Conservation (phyloP, 805 yeast genomes). For the Nematodospora valgi region DNA sequence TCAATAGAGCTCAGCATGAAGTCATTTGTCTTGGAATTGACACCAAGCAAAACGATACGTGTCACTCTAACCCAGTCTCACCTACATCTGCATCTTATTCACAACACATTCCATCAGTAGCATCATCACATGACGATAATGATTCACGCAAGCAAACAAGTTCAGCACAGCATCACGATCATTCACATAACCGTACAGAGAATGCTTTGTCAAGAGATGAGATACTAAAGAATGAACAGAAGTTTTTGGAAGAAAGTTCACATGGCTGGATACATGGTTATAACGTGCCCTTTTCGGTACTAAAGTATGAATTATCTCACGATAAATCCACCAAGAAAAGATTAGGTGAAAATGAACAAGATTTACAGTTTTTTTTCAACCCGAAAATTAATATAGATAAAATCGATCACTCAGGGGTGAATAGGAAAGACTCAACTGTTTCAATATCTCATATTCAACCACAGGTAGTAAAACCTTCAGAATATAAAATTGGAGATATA, state of each 20-base stretch:
- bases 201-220: background rate
- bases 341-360: constrained; percentile 9
- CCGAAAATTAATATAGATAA: constrained; percentile 24
- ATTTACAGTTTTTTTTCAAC: constrained; percentile 15
- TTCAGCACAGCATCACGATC: too few species aligned
- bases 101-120: too few species aligned
- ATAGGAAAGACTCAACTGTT: constrained; percentile 7
- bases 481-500: too few species aligned
- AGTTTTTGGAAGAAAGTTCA: constrained; percentile 5
- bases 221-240: constrained; percentile 2
- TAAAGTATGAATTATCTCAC: constrained; percentile 18
- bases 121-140: too few species aligned
- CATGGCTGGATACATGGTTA: constrained; percentile 28
- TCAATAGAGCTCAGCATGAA: too few species aligned
- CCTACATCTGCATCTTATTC: too few species aligned
- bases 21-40: too few species aligned
- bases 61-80: too few species aligned
- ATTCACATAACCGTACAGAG: background rate
- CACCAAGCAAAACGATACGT: too few species aligned
- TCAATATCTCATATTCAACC: background rate
- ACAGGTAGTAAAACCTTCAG: background rate
- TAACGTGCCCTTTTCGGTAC: constrained; percentile 22
- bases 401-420: constrained; percentile 12
- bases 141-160: too few species aligned
- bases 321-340: constrained; percentile 12